phyloP scores from a whole-genome alignment of 1,139 yeast species.

The Yamadazyma oceani region DNA sequence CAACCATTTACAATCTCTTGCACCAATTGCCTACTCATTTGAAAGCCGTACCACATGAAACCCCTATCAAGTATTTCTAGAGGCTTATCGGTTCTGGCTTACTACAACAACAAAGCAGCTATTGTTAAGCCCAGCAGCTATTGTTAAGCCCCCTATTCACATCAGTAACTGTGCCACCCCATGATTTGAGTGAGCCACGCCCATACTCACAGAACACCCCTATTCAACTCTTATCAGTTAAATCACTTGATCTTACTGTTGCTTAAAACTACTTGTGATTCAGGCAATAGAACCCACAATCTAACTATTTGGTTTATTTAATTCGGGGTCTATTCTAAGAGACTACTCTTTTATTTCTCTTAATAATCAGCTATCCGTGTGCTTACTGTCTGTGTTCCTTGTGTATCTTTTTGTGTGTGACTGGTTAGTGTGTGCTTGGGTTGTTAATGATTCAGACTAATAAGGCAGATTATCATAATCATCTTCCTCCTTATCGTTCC shows the following conservation, averaged over 20 bases:
- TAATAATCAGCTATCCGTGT: too few species aligned
- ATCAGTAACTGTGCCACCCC: slow-evolving; percentile 1
- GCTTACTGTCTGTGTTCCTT: too few species aligned
- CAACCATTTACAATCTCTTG: too few species aligned
- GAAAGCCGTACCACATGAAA: too few species aligned
- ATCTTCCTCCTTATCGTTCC: slow-evolving; percentile 48
- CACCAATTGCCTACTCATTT: too few species aligned
- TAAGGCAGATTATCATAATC: slow-evolving; percentile 29
- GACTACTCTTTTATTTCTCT: too few species aligned
- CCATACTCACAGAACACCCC: background rate
- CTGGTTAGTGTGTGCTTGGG: background rate
- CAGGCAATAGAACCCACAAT: too few species aligned
- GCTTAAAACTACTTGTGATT: background rate
- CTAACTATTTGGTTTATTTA: too few species aligned
- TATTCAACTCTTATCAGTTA: slow-evolving; percentile 1
- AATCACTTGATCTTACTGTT: slow-evolving; percentile 1
- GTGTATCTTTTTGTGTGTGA: background rate
- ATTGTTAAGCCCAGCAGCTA: background rate
- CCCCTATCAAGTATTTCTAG: too few species aligned
- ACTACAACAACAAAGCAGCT: too few species aligned
- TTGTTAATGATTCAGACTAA: background rate
- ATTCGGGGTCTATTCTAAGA: too few species aligned
- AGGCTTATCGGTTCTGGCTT: too few species aligned
- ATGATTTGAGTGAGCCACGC: background rate
- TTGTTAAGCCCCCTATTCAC: background rate